A percentile compares a stretch with the other conserved stretches of the same genome.
phyloP scores from a whole-genome alignment of 2,329 filamentous ascomycete genomes.

The Penicillium sp. region DNA sequence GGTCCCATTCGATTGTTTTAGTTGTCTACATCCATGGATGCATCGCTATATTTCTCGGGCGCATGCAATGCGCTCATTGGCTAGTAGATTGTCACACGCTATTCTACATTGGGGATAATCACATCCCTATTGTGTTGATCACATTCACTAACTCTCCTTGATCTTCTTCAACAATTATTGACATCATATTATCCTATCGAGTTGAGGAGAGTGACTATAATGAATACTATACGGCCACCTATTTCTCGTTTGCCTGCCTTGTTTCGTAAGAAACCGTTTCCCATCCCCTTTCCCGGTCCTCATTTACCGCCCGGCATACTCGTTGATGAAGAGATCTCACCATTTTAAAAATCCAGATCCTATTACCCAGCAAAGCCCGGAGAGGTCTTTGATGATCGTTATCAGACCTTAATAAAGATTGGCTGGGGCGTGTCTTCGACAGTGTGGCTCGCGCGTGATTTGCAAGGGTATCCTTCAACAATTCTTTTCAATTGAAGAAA shows the following conservation, averaged over 20 bases:
- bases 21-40: too few relatives aligned
- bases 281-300: conserved; percentile 22
- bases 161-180: conserved; percentile 15
- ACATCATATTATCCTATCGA: conserved; percentile 12
- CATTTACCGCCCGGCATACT: conserved; percentile 20
- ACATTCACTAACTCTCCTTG: background rate
- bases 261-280: conserved; percentile 26
- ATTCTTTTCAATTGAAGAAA: conserved; percentile 14
- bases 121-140: too few relatives aligned
- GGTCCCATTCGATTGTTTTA: too few relatives aligned
- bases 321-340: conserved; percentile 29
- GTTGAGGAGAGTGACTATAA: conserved; percentile 16
- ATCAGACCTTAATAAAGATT: conserved; percentile 27
- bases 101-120: too few relatives aligned
- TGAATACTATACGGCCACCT: conserved; percentile 19
- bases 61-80: too few relatives aligned
- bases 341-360: conserved; percentile 24
- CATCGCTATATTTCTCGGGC: too few relatives aligned
- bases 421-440: conserved; percentile 30
- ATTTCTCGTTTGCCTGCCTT: conserved; percentile 15
- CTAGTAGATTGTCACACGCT: too few relatives aligned
- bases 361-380: conserved; percentile 31
- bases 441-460: conserved; percentile 29
- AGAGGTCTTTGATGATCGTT: conserved; percentile 26
- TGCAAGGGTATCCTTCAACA: conserved; percentile 23